Evolutionary conservation across 164 flowering plant genomes (phyloP).

Genomic region (Nymphaea colorata): DNA sequence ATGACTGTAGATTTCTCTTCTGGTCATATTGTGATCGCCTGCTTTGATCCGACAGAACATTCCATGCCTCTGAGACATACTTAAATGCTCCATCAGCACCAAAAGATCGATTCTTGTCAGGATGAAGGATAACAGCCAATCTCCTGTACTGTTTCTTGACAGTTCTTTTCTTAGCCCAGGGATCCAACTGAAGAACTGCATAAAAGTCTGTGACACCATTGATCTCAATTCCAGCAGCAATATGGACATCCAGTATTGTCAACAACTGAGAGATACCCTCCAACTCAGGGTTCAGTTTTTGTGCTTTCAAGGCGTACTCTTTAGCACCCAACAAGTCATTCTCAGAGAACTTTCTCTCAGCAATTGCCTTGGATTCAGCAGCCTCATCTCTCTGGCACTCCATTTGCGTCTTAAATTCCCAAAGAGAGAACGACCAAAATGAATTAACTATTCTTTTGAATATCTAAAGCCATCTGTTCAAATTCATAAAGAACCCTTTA

Average conservation of each 20-base stretch:
- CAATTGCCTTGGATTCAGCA: conserved; percentile 34
- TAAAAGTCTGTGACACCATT: conserved; percentile 49
- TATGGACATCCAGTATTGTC: conserved; percentile 33
- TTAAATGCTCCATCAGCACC: conserved; percentile 97
- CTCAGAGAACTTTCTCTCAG: conserved; percentile 22
- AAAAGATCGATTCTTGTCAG: conserved; percentile 79
- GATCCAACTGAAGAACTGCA: conserved; percentile 58
- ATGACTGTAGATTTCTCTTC: conserved; percentile 21
- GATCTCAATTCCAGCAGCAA: conserved; percentile 21
- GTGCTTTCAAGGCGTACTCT: conserved; percentile 66
- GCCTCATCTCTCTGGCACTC: conserved; percentile 48
- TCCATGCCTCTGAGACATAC: conserved; percentile 80
- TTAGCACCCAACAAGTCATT: conserved; percentile 26
- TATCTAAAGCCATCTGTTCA: too few species aligned
- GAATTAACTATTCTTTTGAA: too few species aligned
- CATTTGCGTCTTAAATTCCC: conserved; percentile 11
- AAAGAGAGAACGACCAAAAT: too few species aligned
- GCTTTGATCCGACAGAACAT: conserved; percentile 56
- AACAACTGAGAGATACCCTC: conserved; percentile 47
- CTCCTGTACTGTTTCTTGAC: conserved; percentile 71
- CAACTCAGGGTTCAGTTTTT: conserved; percentile 35
- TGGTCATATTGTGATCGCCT: conserved; percentile 51
- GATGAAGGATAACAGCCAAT: conserved; percentile 77
- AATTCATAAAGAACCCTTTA: too few species aligned
- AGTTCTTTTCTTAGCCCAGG: conserved; percentile 52